phyloP scores from a whole-genome alignment of 192 early-diverging fungal genomes.

The Jimgerdemannia lactiflua region DNA sequence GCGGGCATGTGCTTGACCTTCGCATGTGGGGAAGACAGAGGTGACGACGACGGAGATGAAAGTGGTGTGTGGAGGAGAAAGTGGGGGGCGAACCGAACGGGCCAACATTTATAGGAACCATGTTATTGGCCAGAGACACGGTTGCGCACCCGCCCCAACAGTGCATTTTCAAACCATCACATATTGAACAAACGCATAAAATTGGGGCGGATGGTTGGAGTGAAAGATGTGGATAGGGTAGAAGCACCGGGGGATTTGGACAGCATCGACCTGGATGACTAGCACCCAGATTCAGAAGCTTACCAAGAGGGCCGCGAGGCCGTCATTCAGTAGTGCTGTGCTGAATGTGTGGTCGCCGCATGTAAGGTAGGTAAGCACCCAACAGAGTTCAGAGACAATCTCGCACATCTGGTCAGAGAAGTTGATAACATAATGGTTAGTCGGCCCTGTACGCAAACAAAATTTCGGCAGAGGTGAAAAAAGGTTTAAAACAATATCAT shows the following conservation, averaged over 20 bases:
- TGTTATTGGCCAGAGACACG: neutral
- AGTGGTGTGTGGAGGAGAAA: no score
- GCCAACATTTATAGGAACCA: neutral
- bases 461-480: no score
- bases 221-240: neutral
- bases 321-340: slow-evolving; percentile 34
- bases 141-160: neutral
- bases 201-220: neutral
- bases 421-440: neutral
- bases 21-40: slow-evolving; percentile 1
- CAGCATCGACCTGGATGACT: neutral
- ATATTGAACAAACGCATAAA: neutral
- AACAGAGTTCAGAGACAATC: slow-evolving; percentile 60
- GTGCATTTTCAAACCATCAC: neutral
- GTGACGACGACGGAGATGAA: neutral
- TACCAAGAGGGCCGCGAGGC: slow-evolving; percentile 29
- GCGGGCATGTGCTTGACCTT: slow-evolving; percentile 38
- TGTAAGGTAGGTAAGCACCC: slow-evolving; percentile 66
- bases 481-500: neutral
- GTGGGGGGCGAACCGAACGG: neutral
- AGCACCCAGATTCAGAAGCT: neutral
- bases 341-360: slow-evolving; percentile 48
- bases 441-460: neutral
- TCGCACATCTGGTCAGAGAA: slow-evolving; percentile 31
- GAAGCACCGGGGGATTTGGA: neutral